Evolutionary conservation across 768 basidiomycete genomes (phyloP).

Genomic region (Phaeotremella skinneri): DNA sequence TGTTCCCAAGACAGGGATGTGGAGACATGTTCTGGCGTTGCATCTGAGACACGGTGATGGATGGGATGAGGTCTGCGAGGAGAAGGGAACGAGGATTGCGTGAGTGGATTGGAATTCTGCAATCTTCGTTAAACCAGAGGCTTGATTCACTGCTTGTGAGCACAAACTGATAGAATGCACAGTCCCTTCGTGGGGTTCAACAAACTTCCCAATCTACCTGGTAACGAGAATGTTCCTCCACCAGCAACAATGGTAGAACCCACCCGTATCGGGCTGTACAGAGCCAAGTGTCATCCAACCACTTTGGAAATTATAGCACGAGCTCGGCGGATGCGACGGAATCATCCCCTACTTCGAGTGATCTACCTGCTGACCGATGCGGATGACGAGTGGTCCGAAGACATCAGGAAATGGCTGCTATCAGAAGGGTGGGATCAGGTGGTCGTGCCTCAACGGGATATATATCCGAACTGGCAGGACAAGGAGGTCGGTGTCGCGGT

Average conservation of each 20-base stretch:
- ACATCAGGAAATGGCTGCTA: conserved; percentile 44
- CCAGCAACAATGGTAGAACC: conserved; percentile 39
- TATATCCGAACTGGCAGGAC: conserved; percentile 38
- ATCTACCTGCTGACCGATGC: conserved; percentile 48
- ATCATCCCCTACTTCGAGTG: conserved; percentile 45
- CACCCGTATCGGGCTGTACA: conserved; percentile 43
- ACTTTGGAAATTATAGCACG: conserved; percentile 49
- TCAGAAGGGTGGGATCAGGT: conserved; percentile 49
- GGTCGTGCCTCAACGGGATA: conserved; percentile 35
- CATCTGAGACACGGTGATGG: conserved; percentile 40
- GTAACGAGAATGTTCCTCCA: conserved; percentile 50
- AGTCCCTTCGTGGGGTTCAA: conserved; percentile 50
- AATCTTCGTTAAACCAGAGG: not conserved
- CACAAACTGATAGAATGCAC: no score
- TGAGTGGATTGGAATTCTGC: conserved; percentile 25
- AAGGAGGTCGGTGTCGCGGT: conserved; percentile 46
- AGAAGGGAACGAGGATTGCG: conserved; percentile 34
- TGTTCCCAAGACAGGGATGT: conserved; percentile 19
- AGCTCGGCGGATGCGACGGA: conserved; percentile 46
- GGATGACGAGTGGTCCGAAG: conserved; percentile 36
- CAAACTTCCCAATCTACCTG: conserved; percentile 43
- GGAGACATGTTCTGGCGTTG: conserved; percentile 48
- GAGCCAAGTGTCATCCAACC: conserved; percentile 46
- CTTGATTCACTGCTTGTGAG: not conserved
- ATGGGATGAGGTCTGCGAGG: conserved; percentile 37